Base-by-base conservation (phyloP, 371 early-diverging fungal species). In the Rhizopus sp. region DNA sequence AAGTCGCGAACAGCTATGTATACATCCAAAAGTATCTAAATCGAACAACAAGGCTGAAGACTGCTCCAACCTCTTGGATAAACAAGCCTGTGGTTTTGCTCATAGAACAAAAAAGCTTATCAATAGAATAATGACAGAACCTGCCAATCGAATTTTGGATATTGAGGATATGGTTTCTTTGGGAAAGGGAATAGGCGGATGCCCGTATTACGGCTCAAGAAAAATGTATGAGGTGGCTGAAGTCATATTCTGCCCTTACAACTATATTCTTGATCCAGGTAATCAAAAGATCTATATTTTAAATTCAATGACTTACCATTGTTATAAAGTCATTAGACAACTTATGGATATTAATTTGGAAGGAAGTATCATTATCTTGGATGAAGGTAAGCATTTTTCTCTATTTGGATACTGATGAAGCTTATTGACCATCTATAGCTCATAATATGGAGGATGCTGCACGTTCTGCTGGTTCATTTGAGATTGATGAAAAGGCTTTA, bases 171-270 rank as follows among this genome's bases (percentile, higher is more conserved):
- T 91, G 38, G 83, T 73, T 1, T 52, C 45, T 3, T 53, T 79
- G 29, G 92, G 87, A 5, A 69, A 69, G 39, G 32, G 56, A 23
- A 54, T 60, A 4, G 29, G 17, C 50, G 83, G 75, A 0, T 97
- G 98, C 49, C 92, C 98, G 1, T 97, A 95, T 67, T 97, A 78
- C 70, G 83, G 90, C 6, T 56, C 93, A 1, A 72, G 88, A 52
- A 81, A 84, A 3, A 16, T 83, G 12, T 72, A 80, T 7, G 74
- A 72, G 13, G 53, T 62, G 4, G 92, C 94, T 7, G 91, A 94
- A 30, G 72, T 98, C 6, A 71, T 96, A 1, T 94, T 96, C 62
- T 86, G 92, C 34, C 98, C 98, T 0, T 98, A 98, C 73, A 96
- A 94, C 62, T 97, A 96, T 64, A 72, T 97, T 0, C 78, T 97